A percentile compares a stretch with the other conserved stretches of the same genome.
phyloP scores from a whole-genome alignment of 2,329 filamentous ascomycete species.

The Cladosporium phlei region DNA sequence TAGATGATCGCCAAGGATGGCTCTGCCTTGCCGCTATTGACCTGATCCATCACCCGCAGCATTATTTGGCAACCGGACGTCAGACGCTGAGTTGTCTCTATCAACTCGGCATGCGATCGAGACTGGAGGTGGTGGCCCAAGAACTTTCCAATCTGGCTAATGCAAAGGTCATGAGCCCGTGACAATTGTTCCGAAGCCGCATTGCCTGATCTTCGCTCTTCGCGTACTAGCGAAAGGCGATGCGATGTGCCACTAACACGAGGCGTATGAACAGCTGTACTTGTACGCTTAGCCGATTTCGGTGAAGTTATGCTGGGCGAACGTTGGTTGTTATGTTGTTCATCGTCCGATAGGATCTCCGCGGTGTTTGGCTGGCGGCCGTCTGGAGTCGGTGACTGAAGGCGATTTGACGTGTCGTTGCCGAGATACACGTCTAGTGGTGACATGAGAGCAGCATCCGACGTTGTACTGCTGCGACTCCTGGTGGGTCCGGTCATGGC shows the following conservation, averaged over 20 bases:
- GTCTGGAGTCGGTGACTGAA: neutral
- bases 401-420: neutral
- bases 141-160: constrained; percentile 88
- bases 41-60: constrained; percentile 72
- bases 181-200: constrained; percentile 80
- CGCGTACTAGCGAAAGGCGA: constrained; percentile 26
- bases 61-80: constrained; percentile 76
- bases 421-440: constrained; percentile 7
- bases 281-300: neutral
- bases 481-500: constrained; percentile 14
- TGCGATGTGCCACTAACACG: constrained; percentile 18
- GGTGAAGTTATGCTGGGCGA: neutral
- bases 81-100: constrained; percentile 76
- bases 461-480: neutral
- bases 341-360: neutral
- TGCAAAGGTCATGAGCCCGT: constrained; percentile 76
- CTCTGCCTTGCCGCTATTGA: constrained; percentile 71
- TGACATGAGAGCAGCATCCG: constrained; percentile 2
- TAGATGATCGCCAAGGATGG: constrained; percentile 62
- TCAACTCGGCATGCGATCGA: constrained; percentile 79
- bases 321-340: neutral
- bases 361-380: neutral
- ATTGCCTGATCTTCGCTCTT: constrained; percentile 45
- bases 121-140: constrained; percentile 91
- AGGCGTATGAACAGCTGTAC: constrained; percentile 1